Conservation (phyloP, 345 rosid genomes). For the Mallotus nudiflorus region DNA sequence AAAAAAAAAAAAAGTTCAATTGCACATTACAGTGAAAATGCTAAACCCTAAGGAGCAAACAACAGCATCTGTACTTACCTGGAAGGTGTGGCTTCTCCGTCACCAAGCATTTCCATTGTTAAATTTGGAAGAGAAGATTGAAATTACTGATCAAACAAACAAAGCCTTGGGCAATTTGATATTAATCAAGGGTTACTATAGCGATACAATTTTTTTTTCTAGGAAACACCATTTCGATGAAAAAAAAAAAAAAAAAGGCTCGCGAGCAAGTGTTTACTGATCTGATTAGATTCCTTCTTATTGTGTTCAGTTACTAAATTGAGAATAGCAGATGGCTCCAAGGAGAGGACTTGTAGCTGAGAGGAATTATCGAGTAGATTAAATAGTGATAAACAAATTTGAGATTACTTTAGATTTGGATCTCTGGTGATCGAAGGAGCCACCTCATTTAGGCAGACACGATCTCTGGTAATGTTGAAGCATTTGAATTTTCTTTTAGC, state of each 20-base stretch:
- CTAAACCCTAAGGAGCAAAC: neutral
- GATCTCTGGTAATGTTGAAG: no score
- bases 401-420: neutral
- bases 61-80: constrained; percentile 24
- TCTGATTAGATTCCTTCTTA: neutral
- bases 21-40: no score
- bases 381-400: neutral
- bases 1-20: no score
- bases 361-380: neutral
- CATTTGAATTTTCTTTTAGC: no score
- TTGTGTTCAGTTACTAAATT: neutral
- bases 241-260: neutral
- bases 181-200: neutral
- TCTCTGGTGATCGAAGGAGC: no score
- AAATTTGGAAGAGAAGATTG: neutral
- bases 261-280: neutral
- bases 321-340: neutral
- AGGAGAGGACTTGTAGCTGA: neutral
- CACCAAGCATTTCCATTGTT: constrained; percentile 20
- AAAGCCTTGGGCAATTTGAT: neutral
- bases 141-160: neutral
- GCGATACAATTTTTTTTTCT: neutral
- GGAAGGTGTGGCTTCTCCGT: constrained; percentile 30
- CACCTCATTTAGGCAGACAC: no score
- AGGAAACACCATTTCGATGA: neutral